Base-by-base conservation (phyloP, 805 yeast genomes). In the Yamadazyma phyllophila region DNA sequence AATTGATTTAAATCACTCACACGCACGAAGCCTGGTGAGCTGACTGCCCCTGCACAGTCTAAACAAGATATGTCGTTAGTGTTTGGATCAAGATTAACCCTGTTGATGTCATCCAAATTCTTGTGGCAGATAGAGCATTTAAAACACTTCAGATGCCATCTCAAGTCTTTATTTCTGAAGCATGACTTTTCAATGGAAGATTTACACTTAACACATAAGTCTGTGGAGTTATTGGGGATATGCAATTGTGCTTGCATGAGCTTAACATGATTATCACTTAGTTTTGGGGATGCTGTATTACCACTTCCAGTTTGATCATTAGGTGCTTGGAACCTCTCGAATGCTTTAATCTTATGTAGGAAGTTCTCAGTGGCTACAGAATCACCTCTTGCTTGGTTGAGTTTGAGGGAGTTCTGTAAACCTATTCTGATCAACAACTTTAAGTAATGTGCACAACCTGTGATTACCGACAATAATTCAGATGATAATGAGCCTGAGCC, bases 391-490 rank as follows among this genome's bases (percentile, higher is more conserved):
- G 73, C 56, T 53, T 77, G 79, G 61, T 87, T 86, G 45, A 77
- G 71, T 45, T 78, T 82, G n/a, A 94, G 69, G 0, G 97, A 88
- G 53, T 82, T 81, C 47, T 81, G 78, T 35, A 94, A 74, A 0
- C 97, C 94, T 57, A 81, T 81, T 51, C 97, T 73, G 4, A 92
- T 85, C 16, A 94, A 69, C 6, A 92, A 73, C 62, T 94, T 94
- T 56, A 94, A 72, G 63, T 90, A 92, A 61, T 94, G 98, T 0
- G 99, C 97, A 55, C 92, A 71, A 0, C 95, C 90, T 1, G 97
- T 88, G 4, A 91, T 91, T 9, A 91, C 81, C 0, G 92, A 80
- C 53, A 94, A 74, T 33, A 92, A 60, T 44, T 82, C 84, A 3
- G 86, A 83, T 0, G 90, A 80, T 34, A 78, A 67, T 37, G 76